Conservation (phyloP, 2,329 filamentous ascomycete species). For the Trichoderma harzianum region DNA sequence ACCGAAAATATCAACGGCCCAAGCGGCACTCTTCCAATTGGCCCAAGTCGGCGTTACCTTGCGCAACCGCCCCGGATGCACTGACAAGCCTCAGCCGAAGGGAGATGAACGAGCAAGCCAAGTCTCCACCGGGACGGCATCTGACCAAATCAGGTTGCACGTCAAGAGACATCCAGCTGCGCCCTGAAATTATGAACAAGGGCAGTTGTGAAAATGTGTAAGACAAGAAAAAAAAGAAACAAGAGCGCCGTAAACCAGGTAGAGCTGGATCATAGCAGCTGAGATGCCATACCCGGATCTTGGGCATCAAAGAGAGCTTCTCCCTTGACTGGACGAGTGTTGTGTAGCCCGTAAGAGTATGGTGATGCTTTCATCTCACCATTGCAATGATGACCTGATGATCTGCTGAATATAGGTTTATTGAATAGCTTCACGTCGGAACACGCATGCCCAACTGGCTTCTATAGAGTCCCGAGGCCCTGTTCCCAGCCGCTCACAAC, state of each 20-base stretch:
- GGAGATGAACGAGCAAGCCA: background rate
- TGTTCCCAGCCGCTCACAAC: background rate
- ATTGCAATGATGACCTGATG: background rate
- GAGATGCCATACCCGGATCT: background rate
- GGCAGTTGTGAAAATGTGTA: background rate
- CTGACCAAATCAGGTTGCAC: background rate
- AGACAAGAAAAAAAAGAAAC: background rate
- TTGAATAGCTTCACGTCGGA: no score
- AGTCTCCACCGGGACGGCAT: background rate
- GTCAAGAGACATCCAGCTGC: background rate
- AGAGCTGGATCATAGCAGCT: background rate
- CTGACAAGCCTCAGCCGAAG: background rate
- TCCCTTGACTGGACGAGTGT: no score
- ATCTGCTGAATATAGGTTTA: no score
- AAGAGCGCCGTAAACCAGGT: background rate
- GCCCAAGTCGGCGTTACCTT: background rate
- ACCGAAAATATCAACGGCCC: background rate
- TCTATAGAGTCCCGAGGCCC: background rate
- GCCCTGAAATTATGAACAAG: background rate
- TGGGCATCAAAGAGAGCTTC: background rate
- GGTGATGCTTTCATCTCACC: background rate
- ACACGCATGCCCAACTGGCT: no score
- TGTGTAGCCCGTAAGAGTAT: no score
- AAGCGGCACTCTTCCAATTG: background rate
- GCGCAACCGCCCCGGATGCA: background rate